phyloP scores from a whole-genome alignment of 2,329 filamentous ascomycete genomes.

The Arthrobotrys pseudoclavata region DNA sequence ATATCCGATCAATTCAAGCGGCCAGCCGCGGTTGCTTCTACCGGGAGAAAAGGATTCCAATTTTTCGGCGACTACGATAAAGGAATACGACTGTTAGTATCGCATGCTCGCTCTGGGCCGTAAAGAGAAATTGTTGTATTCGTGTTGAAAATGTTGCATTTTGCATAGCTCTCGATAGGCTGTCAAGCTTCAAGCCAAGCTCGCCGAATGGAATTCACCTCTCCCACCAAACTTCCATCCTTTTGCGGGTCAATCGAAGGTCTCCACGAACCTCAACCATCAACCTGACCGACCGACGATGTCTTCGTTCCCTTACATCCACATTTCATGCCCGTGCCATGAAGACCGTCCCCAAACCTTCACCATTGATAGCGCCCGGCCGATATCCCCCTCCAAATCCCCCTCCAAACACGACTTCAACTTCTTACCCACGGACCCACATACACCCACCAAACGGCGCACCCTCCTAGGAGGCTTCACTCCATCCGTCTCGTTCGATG shows the following conservation, averaged over 20 bases:
- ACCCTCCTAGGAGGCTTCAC: constrained; percentile 60
- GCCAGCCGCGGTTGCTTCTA: neutral
- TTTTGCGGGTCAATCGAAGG: neutral
- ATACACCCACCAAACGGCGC: constrained; percentile 60
- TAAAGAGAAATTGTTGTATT: neutral
- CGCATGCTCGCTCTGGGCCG: neutral
- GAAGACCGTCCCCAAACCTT: constrained; percentile 66
- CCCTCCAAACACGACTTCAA: constrained; percentile 65
- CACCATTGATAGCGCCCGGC: constrained; percentile 54
- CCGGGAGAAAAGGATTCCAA: neutral
- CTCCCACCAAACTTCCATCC: constrained; percentile 17
- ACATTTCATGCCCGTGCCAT: constrained; percentile 76
- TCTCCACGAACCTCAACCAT: neutral
- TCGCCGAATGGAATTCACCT: neutral
- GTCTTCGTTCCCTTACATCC: constrained; percentile 72
- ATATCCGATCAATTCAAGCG: neutral
- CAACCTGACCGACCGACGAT: constrained; percentile 22
- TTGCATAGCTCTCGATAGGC: constrained; percentile 15
- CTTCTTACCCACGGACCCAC: constrained; percentile 57
- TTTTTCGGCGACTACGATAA: constrained; percentile 2
- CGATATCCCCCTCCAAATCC: constrained; percentile 65
- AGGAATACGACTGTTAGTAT: neutral
- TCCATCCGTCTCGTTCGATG: constrained; percentile 44
- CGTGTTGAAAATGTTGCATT: constrained; percentile 43
- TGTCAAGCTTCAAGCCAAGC: constrained; percentile 24